Conservation (phyloP, 345 rosid genomes). For the Boechera divaricarpa region DNA sequence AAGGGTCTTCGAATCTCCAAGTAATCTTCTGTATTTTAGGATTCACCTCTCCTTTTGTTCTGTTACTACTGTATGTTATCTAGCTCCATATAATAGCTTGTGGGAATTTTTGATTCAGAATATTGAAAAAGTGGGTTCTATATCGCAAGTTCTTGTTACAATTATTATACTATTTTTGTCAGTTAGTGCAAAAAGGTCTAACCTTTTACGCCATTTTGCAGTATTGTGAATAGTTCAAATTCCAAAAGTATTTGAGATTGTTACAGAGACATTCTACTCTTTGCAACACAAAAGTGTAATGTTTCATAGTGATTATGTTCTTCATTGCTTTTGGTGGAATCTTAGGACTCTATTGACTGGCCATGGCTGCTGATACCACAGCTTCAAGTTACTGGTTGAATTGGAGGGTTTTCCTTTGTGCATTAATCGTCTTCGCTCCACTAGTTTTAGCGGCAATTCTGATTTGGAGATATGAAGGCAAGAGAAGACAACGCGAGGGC, state of each 20-base stretch:
- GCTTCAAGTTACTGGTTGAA: slow-evolving; percentile 77
- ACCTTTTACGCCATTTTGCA: slow-evolving; percentile 15
- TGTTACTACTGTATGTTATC: not conserved
- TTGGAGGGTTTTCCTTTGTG: slow-evolving; percentile 91
- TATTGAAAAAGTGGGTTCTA: not conserved
- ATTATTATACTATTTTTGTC: slow-evolving; percentile 8
- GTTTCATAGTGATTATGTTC: not conserved
- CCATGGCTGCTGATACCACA: slow-evolving; percentile 65
- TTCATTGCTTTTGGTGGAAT: slow-evolving; percentile 27
- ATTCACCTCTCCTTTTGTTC: slow-evolving; percentile 3
- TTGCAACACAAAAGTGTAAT: not conserved
- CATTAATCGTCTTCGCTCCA: slow-evolving; percentile 56
- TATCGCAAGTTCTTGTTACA: slow-evolving; percentile 21
- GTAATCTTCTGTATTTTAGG: not conserved
- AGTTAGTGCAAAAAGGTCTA: slow-evolving; percentile 7
- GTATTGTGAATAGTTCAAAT: not conserved
- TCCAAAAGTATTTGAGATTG: not conserved
- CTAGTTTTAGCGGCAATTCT: slow-evolving; percentile 52
- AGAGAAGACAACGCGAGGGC: slow-evolving; percentile 42
- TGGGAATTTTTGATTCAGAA: not conserved
- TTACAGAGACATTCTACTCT: not conserved
- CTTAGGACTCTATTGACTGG: slow-evolving; percentile 46
- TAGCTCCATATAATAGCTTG: not conserved
- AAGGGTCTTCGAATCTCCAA: slow-evolving; percentile 18
- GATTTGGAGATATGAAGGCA: slow-evolving; percentile 71